Percentiles rank a stretch among this genome's conserved stretches.
phyloP scores from a whole-genome alignment of 2,329 filamentous ascomycete genomes.

The Simplicillium sp. region DNA sequence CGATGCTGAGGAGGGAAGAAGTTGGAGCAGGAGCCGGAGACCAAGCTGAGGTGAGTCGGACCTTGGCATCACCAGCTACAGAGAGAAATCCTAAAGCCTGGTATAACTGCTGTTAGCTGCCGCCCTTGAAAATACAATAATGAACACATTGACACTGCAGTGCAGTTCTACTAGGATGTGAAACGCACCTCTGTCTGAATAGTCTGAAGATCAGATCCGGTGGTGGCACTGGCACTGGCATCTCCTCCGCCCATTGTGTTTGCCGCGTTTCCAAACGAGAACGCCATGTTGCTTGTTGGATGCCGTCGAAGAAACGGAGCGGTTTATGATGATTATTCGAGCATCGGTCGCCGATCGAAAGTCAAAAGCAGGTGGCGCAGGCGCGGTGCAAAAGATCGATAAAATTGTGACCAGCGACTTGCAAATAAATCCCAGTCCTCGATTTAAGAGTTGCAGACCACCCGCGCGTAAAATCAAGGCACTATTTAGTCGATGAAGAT shows the following conservation, averaged over 20 bases:
- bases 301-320: neutral
- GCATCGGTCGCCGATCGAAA: neutral
- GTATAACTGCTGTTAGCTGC: constrained; percentile 10
- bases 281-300: constrained; percentile 42
- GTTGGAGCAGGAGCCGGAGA: constrained; percentile 64
- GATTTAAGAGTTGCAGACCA: no score
- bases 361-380: neutral
- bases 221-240: constrained; percentile 23
- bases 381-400: neutral
- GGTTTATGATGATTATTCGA: neutral
- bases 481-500: neutral
- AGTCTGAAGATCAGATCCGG: constrained; percentile 61
- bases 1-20: constrained; percentile 76
- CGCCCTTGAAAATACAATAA: constrained; percentile 6
- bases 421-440: no score
- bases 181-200: constrained; percentile 69
- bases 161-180: no score
- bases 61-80: constrained; percentile 69
- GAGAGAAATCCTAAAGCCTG: constrained; percentile 73
- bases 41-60: constrained; percentile 76
- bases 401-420: neutral
- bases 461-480: no score
- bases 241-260: constrained; percentile 31
- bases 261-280: constrained; percentile 45
- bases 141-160: no score